These are phyloP conservation scores for Conoideocrella luteorostrata DNA, from an alignment of 2,329 filamentous ascomycete genomes.

Conservation along the genomic window DNA sequence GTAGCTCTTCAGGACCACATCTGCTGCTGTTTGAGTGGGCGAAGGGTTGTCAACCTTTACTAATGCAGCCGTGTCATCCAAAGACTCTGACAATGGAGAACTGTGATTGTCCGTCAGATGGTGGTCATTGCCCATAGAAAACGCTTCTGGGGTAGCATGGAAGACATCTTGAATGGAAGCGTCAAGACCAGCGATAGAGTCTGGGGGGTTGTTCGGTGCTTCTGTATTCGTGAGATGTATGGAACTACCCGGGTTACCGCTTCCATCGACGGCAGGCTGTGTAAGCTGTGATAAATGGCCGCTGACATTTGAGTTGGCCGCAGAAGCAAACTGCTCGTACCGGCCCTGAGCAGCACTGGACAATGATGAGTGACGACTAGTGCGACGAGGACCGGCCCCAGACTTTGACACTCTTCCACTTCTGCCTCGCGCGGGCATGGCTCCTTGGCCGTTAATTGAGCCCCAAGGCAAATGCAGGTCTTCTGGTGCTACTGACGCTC, in stretches of 20 bases:
- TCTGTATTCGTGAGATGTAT: conserved; percentile 10
- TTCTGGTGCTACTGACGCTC: conserved; percentile 6
- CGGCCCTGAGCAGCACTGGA: conserved; percentile 21
- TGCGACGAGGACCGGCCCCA: conserved; percentile 13
- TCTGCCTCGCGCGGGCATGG: conserved; percentile 27
- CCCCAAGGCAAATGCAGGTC: neutral
- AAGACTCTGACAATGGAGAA: neutral
- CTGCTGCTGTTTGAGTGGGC: conserved; percentile 34
- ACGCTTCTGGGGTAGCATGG: neutral
- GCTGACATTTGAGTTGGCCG: conserved; percentile 5
- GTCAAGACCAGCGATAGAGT: neutral
- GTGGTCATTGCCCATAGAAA: neutral
- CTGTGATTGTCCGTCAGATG: conserved; percentile 1
- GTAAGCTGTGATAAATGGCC: conserved; percentile 2
- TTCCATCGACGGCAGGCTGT: neutral
- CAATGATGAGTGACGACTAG: conserved; percentile 21
- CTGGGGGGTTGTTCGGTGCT: conserved; percentile 9
- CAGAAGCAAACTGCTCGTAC: conserved; percentile 21
- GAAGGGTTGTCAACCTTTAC: neutral
- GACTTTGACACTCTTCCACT: conserved; percentile 40
- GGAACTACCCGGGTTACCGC: conserved; percentile 8
- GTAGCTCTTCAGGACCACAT: conserved; percentile 40
- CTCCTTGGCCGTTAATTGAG: neutral
- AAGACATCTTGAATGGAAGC: conserved; percentile 1
- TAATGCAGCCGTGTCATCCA: conserved; percentile 5